phyloP scores from a whole-genome alignment of 305 asterid species.

The Solanum hybrid region DNA sequence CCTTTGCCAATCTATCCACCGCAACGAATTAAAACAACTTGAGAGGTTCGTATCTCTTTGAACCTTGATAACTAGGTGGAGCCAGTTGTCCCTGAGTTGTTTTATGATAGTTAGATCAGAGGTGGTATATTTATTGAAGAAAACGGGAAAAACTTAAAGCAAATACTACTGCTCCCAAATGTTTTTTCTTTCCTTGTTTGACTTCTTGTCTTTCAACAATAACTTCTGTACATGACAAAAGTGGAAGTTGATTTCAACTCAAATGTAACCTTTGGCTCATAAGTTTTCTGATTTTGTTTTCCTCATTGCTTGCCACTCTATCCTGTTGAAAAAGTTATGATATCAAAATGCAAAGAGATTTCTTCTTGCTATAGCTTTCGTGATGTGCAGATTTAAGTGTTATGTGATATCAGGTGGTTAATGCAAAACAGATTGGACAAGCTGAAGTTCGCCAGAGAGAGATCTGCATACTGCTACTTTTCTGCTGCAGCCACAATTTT shows the following conservation, averaged over 20 bases:
- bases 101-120: slow-evolving; percentile 3
- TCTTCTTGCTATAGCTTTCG: not conserved
- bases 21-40: slow-evolving; percentile 56
- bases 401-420: slow-evolving; percentile 58
- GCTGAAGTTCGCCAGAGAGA: slow-evolving; percentile 77
- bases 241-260: not conserved
- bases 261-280: not conserved
- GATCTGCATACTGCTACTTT: slow-evolving; percentile 77
- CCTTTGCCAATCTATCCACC: slow-evolving; percentile 50
- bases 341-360: not conserved
- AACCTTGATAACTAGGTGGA: not conserved
- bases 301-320: not conserved
- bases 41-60: slow-evolving; percentile 41
- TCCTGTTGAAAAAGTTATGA: not conserved
- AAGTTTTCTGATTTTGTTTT: not conserved
- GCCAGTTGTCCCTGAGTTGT: not conserved
- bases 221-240: not conserved
- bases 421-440: slow-evolving; percentile 53
- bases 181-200: not conserved
- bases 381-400: not conserved
- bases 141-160: not conserved
- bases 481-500: slow-evolving; percentile 71
- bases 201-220: not conserved
- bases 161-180: not conserved
- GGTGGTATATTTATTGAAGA: not conserved